These are phyloP conservation scores for Xylaria palmicola DNA, from an alignment of 495 filamentous ascomycete genomes.

Conservation along the genomic window DNA sequence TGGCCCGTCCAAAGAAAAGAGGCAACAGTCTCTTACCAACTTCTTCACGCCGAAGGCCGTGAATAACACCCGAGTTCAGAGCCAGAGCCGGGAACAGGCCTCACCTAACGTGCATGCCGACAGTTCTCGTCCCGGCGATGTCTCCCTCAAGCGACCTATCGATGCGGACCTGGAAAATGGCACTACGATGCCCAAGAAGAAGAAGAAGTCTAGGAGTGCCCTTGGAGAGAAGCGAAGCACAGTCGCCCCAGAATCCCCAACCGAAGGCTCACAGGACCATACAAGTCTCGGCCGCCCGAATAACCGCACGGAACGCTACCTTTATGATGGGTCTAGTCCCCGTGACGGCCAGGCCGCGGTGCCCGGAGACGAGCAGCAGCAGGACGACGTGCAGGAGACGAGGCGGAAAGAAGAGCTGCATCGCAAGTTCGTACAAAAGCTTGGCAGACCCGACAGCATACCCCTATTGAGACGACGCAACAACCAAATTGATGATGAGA, in stretches of 20 bases:
- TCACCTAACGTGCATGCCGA: constrained; percentile 6
- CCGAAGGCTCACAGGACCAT: constrained; percentile 5
- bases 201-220: constrained; percentile 43
- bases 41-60: constrained; percentile 74
- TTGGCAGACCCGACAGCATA: constrained; percentile 80
- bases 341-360: constrained; percentile 18
- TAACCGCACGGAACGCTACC: constrained; percentile 45
- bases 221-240: constrained; percentile 28
- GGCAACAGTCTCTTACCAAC: constrained; percentile 79
- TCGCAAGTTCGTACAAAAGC: constrained; percentile 82
- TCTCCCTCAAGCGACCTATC: constrained; percentile 45
- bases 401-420: constrained; percentile 69
- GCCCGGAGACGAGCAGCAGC: constrained; percentile 44
- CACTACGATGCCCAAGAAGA: constrained; percentile 35
- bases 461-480: constrained; percentile 63
- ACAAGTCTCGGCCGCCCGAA: constrained; percentile 18
- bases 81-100: constrained; percentile 9
- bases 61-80: constrained; percentile 19
- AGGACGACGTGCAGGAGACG: constrained; percentile 47
- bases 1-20: constrained; percentile 49
- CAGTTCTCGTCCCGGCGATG: constrained; percentile 13
- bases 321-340: constrained; percentile 39
- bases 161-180: constrained; percentile 42
- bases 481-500: constrained; percentile 52
- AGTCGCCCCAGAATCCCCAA: constrained; percentile 14